phyloP scores from a whole-genome alignment of 2,329 filamentous ascomycete genomes.

The Anisogramma anomala region DNA sequence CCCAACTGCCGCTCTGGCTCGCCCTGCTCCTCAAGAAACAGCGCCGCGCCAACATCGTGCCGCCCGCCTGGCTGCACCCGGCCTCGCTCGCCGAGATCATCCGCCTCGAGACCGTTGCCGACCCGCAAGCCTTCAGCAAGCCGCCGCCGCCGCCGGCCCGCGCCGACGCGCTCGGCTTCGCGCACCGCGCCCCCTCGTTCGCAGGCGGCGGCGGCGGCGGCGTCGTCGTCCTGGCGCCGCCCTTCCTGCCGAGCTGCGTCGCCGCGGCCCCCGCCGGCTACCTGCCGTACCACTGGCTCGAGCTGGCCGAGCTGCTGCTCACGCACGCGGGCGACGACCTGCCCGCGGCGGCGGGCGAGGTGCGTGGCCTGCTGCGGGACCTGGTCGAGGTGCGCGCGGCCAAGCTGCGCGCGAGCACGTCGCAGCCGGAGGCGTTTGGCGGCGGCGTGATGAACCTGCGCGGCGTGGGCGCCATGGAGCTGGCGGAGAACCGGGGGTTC shows the following conservation, averaged over 20 bases:
- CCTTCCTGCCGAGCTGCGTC: constrained; percentile 68
- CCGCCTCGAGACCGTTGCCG: constrained; percentile 63
- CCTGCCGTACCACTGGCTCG: constrained; percentile 91
- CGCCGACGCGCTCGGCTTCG: constrained; percentile 34
- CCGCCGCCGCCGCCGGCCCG: constrained; percentile 55
- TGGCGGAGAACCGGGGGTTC: constrained; percentile 76
- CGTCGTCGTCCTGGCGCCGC: constrained; percentile 43
- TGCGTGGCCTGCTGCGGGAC: constrained; percentile 66
- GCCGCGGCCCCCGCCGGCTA: constrained; percentile 55
- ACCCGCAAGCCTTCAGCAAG: constrained; percentile 63
- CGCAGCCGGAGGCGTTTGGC: constrained; percentile 57
- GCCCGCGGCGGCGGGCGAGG: constrained; percentile 52
- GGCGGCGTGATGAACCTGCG: constrained; percentile 57
- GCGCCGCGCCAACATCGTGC: constrained; percentile 80
- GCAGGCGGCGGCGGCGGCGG: constrained; percentile 18
- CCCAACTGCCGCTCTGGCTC: constrained; percentile 80
- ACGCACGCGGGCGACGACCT: constrained; percentile 79
- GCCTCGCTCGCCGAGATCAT: constrained; percentile 67
- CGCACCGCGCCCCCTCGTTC: constrained; percentile 19
- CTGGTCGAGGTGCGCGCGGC: constrained; percentile 78
- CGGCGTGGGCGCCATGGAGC: constrained; percentile 86
- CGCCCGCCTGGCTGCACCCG: constrained; percentile 74
- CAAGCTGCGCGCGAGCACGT: constrained; percentile 70
- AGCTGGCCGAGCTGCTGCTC: constrained; percentile 76
- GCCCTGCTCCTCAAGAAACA: constrained; percentile 91